Evolutionary conservation across 192 early-diverging fungal species (phyloP).

Genomic region (Podila epigama): DNA sequence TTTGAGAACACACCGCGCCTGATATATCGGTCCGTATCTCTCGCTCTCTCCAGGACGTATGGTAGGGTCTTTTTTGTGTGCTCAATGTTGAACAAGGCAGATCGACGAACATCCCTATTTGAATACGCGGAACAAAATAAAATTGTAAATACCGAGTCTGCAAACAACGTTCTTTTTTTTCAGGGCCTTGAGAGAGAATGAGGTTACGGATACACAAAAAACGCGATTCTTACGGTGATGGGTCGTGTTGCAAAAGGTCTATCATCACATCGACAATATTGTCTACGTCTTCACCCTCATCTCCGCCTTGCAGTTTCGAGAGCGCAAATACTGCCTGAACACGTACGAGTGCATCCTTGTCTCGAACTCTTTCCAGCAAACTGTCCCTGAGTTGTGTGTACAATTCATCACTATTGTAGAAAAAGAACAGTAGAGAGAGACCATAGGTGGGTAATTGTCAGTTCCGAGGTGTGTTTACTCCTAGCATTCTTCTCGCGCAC

Average conservation of each 20-base stretch:
- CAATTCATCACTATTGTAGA: constrained; percentile 67
- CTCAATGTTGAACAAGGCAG: constrained; percentile 78
- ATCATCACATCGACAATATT: constrained; percentile 71
- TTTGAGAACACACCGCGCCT: constrained; percentile 75
- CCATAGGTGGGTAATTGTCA: too few relatives aligned
- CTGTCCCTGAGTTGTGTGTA: constrained; percentile 72
- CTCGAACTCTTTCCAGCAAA: constrained; percentile 75
- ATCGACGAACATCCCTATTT: constrained; percentile 80
- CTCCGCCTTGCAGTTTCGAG: constrained; percentile 76
- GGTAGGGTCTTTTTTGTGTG: constrained; percentile 68
- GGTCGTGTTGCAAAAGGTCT: constrained; percentile 73
- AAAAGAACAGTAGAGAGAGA: neutral
- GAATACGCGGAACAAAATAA: constrained; percentile 6
- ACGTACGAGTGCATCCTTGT: constrained; percentile 83
- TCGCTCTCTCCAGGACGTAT: constrained; percentile 74
- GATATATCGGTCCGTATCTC: constrained; percentile 80
- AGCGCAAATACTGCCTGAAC: constrained; percentile 81
- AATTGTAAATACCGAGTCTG: neutral
- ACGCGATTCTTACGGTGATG: constrained; percentile 65
- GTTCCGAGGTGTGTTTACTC: neutral
- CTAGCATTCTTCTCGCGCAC: neutral
- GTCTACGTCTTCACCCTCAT: constrained; percentile 61
- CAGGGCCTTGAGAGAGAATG: neutral
- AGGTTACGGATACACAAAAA: neutral
- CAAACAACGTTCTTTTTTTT: neutral